These are phyloP conservation scores for Pneumocystis wakefieldiae DNA, from an alignment of 1,139 yeast genomes.

Conservation along the genomic window DNA sequence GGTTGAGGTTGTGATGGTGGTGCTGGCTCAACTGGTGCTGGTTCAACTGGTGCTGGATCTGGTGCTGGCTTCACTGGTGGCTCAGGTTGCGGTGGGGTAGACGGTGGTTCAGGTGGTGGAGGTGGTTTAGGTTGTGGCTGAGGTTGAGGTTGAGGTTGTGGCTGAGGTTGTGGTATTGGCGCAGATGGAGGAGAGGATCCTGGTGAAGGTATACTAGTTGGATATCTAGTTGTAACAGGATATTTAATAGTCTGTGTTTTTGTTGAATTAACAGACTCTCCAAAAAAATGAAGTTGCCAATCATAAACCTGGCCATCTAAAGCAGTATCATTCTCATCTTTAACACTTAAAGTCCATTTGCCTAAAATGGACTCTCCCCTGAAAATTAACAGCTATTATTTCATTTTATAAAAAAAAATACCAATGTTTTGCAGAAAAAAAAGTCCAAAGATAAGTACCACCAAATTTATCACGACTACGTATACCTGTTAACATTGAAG, in stretches of 20 bases:
- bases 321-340: slow-evolving; percentile 26
- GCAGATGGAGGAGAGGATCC: neutral
- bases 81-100: too few species aligned
- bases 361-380: slow-evolving; percentile 67
- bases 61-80: too few species aligned
- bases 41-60: too few species aligned
- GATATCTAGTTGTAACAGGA: neutral
- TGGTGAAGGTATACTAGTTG: neutral
- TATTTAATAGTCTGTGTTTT: neutral
- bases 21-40: too few species aligned
- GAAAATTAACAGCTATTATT: neutral
- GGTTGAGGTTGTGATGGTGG: too few species aligned
- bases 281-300: neutral
- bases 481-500: slow-evolving; percentile 60
- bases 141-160: too few species aligned
- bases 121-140: too few species aligned
- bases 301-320: neutral
- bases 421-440: slow-evolving; percentile 98
- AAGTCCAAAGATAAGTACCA: slow-evolving; percentile 63
- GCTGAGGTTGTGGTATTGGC: too few species aligned
- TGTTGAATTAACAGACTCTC: neutral
- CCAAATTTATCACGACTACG: slow-evolving; percentile 43
- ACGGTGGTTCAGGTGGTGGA: too few species aligned
- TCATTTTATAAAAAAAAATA: neutral
- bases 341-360: slow-evolving; percentile 62